Base-by-base conservation (phyloP, 2,329 filamentous ascomycete species). In the Fusarium tjaetaba region DNA sequence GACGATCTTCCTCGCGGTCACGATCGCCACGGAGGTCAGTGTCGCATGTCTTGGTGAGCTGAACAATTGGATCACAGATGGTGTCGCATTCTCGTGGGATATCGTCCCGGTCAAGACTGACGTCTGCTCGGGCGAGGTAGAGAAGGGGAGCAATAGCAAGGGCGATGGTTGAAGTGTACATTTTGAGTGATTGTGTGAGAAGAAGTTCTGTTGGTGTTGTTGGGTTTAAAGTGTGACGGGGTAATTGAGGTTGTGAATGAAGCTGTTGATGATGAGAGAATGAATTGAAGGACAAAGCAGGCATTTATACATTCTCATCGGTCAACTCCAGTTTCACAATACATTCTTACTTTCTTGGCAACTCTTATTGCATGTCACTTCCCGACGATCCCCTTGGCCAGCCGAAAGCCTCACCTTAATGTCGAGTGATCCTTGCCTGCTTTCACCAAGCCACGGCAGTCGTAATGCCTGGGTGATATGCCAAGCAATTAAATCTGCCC, bases 51-150 rank as follows among this genome's bases (percentile, higher is more conserved):
- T 76, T 76, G 58, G 79, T 81, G 36, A 84, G 79, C 30, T 80
- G 68, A 15, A 76, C 79, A 39, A 84, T 75, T 49, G 84, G 82
- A 28, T 75, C 62, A 71, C 84, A 85, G 74, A 84, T 81, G 70
- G 75, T 67, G 34, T 75, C 69, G 76, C 83, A 84, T 43, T 70
- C 72, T n/a, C 63, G 57, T 13, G 83, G 82, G 16, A 83, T 74
- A 59, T 84, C 79, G 53, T 80, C 78, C 48, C 74, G 66, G 59
- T 82, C 80, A 41, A 84, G 74, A 61, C 76, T 76, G 46, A 83
- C 67, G 61, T 81, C 80, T 52, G 82, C 82, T 51, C 70, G 75
- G 52, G 75, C 81, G 51, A 79, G 61, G 56, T 76, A 67, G 43
- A 79, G 30, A 46, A 81, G 71, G 41, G 80, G 77, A 57, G 79